A percentile compares a stretch with the other conserved stretches of the same genome.
These are phyloP conservation scores for Digitaria exilis DNA, from an alignment of 202 grass and related monocot species.

Conservation along the genomic window DNA sequence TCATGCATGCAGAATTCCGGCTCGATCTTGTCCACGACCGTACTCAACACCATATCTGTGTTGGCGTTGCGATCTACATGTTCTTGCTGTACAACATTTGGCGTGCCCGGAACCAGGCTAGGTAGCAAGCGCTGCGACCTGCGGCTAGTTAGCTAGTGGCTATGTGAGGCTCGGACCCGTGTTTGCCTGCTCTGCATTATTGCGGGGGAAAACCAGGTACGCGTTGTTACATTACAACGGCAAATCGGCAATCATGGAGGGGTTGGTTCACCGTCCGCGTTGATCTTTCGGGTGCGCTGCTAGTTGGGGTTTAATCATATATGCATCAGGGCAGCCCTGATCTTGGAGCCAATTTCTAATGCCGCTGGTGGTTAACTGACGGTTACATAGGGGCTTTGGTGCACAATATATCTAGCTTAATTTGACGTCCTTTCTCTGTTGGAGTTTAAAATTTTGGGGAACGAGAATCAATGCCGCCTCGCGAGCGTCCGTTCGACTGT, in stretches of 20 bases:
- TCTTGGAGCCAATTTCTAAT: neutral
- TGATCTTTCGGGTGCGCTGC: neutral
- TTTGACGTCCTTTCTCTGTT: no score
- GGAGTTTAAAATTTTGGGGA: neutral
- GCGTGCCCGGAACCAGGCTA: neutral
- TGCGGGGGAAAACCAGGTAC: neutral
- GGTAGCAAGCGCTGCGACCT: neutral
- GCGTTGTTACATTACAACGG: neutral
- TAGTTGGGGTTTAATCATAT: neutral
- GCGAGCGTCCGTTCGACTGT: constrained; percentile 16
- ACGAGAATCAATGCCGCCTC: neutral
- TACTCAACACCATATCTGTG: constrained; percentile 1
- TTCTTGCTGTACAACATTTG: constrained; percentile 18
- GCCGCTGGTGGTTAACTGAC: constrained; percentile 14
- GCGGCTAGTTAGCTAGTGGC: no score
- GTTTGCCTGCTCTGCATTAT: constrained; percentile 22
- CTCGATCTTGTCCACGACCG: neutral
- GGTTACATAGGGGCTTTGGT: neutral
- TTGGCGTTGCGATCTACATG: constrained; percentile 14
- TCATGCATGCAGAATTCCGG: neutral
- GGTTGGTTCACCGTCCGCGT: constrained; percentile 60
- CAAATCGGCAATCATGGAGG: constrained; percentile 28
- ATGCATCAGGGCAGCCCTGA: neutral
- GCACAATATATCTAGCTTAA: no score
- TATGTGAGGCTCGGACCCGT: constrained; percentile 17